Conservation (phyloP, 495 filamentous ascomycete genomes). For the Trichoderma gamsii region DNA sequence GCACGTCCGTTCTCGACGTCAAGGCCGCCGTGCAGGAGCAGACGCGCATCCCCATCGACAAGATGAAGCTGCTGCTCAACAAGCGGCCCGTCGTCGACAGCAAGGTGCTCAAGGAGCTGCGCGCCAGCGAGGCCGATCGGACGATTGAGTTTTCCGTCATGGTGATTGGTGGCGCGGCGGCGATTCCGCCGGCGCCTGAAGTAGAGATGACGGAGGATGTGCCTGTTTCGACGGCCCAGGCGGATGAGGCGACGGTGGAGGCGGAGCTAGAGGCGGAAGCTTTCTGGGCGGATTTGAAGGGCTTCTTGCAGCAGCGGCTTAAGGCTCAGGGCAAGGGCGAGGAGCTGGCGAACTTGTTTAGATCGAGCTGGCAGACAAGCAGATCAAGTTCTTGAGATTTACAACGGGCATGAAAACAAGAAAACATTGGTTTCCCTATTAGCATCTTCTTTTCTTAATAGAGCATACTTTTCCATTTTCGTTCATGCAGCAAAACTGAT, state of each 20-base stretch:
- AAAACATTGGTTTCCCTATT: not conserved
- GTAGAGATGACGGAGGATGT: constrained; percentile 27
- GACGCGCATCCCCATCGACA: constrained; percentile 51
- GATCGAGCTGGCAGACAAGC: constrained; percentile 55
- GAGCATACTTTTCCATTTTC: not conserved
- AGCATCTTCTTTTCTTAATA: not conserved
- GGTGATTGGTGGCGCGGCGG: constrained; percentile 66
- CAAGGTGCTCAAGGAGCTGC: constrained; percentile 56
- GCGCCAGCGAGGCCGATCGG: constrained; percentile 35
- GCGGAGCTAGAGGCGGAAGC: constrained; percentile 59
- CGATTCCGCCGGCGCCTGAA: constrained; percentile 28
- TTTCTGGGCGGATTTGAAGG: constrained; percentile 86
- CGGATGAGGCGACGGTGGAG: constrained; percentile 49
- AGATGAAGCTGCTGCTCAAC: constrained; percentile 75
- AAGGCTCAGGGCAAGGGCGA: constrained; percentile 63
- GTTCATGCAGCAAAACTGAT: not conserved
- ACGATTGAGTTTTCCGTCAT: constrained; percentile 75
- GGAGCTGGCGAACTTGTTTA: constrained; percentile 60
- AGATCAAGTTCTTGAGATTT: constrained; percentile 18
- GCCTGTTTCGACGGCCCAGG: constrained; percentile 20
- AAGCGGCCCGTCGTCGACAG: constrained; percentile 74
- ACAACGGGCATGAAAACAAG: not conserved
- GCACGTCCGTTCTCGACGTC: constrained; percentile 66
- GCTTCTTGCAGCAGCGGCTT: constrained; percentile 70
- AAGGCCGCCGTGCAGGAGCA: constrained; percentile 54